These are phyloP conservation scores for Theileria equi DNA, from an alignment of 169 alveolate genomes.

Conservation along the genomic window DNA sequence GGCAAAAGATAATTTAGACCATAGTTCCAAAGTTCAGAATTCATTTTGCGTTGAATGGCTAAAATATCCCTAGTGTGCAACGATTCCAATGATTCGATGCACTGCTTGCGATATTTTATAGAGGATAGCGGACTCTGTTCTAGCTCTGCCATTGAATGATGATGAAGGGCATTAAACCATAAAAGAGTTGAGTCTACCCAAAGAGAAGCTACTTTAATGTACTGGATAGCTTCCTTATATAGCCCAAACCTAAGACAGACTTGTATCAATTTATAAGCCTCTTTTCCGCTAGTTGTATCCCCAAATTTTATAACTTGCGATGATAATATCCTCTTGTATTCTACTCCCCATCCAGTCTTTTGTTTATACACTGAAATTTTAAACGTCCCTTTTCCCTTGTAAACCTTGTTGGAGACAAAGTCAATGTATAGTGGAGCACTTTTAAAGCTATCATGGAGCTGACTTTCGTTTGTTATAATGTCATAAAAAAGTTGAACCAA, in stretches of 20 bases:
- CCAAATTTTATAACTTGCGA: not conserved
- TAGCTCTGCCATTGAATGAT: slow-evolving; percentile 6
- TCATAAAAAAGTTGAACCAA: slow-evolving; percentile 13
- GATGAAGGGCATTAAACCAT: slow-evolving; percentile 38
- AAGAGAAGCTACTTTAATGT: slow-evolving; percentile 14
- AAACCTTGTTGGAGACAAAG: not conserved
- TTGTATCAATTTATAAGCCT: not conserved
- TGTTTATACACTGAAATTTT: not conserved
- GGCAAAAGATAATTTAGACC: slow-evolving; percentile 3
- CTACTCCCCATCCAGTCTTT: slow-evolving; percentile 21
- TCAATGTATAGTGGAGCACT: slow-evolving; percentile 2
- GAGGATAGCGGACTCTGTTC: not conserved
- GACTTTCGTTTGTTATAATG: slow-evolving; percentile 7
- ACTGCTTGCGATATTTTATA: not conserved
- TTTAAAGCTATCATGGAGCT: not conserved
- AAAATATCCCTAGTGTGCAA: slow-evolving; percentile 3
- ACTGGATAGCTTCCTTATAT: slow-evolving; percentile 24
- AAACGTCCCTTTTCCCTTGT: not conserved
- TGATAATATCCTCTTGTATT: not conserved
- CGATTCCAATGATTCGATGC: not conserved
- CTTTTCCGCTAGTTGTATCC: slow-evolving; percentile 8
- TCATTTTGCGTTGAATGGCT: not conserved
- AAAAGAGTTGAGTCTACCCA: slow-evolving; percentile 14
- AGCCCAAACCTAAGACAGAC: slow-evolving; percentile 55
- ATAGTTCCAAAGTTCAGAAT: not conserved